Base-by-base conservation (phyloP, 441 rosid species). In the Populus hybrid region DNA sequence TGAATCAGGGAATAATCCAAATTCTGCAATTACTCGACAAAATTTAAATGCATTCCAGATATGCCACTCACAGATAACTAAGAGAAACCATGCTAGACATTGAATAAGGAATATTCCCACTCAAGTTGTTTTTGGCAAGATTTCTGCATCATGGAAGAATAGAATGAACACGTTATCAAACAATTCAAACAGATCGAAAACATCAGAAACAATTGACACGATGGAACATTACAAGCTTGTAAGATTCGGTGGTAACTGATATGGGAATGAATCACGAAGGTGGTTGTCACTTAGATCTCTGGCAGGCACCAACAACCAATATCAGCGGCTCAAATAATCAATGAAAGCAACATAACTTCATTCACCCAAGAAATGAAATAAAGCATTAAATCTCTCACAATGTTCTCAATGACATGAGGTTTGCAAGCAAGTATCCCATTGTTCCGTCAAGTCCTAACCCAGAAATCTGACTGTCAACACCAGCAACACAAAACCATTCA, bases 171-270 rank as follows among this genome's bases (percentile, higher is more conserved):
- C 16, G 72, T 40, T 53, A 26, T n/a, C 38, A 38, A 77, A 69
- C 73, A 69, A 67, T 9, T 57, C 9, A 10, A 59, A 78, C 16
- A 74, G 46, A 76, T 32, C n/a, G 16, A 72, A 14, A 79, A 42
- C 6, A 76, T 75, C 35, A 66, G 57, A 73, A 67, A 24, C 61
- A 68, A 71, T 19, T n/a, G 36, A 74, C 64, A 74, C 69, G 77
- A 40, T 35, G 21, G 71, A 80, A 72, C 79, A 78, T 89, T 94
- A 96, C 99, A 96, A 76, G 94, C 89, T 90, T 9, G 98, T 94
- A 86, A 96, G 92, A 85, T 92, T 96, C 2, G 95, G 98, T 3
- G 99, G 99, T 75, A 96, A 76, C 83, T 96, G 99, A 81, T 92
- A 96, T 9, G 99, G 98, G 72, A 96, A 86, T 76, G 89, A 76